Evolutionary conservation across 805 yeast genomes (phyloP).

Genomic region (Yueomyces sinensis): DNA sequence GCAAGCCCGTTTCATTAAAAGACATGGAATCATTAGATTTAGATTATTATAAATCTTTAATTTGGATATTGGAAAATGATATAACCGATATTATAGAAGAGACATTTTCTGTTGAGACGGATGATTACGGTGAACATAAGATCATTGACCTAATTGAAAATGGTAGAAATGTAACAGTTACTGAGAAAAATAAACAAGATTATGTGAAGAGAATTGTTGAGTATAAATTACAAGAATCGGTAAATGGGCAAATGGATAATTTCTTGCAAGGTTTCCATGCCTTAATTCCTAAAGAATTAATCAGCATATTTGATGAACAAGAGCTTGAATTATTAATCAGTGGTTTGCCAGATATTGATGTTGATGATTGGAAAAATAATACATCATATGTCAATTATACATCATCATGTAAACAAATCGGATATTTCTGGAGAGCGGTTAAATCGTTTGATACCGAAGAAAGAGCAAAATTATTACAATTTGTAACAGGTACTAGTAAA

Average conservation of each 20-base stretch:
- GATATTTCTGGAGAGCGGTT: slow-evolving; percentile 98
- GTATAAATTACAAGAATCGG: slow-evolving; percentile 70
- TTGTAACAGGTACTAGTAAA: slow-evolving; percentile 93
- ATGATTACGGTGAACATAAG: slow-evolving; percentile 85
- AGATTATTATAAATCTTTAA: slow-evolving; percentile 80
- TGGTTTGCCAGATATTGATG: slow-evolving; percentile 93
- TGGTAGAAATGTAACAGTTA: slow-evolving; percentile 76
- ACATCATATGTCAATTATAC: slow-evolving; percentile 72
- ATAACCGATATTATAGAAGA: slow-evolving; percentile 92
- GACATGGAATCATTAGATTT: slow-evolving; percentile 92
- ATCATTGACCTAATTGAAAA: slow-evolving; percentile 67
- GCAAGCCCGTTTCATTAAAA: slow-evolving; percentile 67
- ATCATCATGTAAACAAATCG: slow-evolving; percentile 71
- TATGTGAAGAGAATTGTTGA: slow-evolving; percentile 80
- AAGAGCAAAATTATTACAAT: slow-evolving; percentile 84
- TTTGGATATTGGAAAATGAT: slow-evolving; percentile 96
- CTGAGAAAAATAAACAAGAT: slow-evolving; percentile 82
- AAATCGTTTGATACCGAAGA: slow-evolving; percentile 89
- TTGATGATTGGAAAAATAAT: slow-evolving; percentile 89
- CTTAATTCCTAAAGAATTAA: slow-evolving; percentile 69
- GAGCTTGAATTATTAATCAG: slow-evolving; percentile 86
- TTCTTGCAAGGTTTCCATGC: slow-evolving; percentile 83
- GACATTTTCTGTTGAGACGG: slow-evolving; percentile 85
- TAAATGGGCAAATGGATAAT: slow-evolving; percentile 75
- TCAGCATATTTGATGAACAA: slow-evolving; percentile 86